Evolutionary conservation across 1,139 yeast species (phyloP).

Genomic region (Yamadazyma songkhlaensis): DNA sequence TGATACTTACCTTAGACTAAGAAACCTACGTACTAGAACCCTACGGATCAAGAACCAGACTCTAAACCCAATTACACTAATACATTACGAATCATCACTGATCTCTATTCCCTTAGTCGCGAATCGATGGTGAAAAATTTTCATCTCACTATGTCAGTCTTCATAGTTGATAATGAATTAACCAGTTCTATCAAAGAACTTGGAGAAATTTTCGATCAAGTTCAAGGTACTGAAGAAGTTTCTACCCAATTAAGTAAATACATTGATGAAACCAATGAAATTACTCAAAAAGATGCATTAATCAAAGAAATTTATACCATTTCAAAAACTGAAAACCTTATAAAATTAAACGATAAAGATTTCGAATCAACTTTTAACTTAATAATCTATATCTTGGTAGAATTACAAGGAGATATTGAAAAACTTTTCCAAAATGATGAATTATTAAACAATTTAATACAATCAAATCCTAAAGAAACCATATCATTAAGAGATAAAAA

Average conservation of each 20-base stretch:
- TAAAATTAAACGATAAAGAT: slow-evolving; percentile 41
- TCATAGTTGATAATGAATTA: slow-evolving; percentile 46
- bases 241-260: slow-evolving; percentile 24
- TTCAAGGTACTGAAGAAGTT: slow-evolving; percentile 25
- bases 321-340: slow-evolving; percentile 25
- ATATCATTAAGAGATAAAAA: slow-evolving; percentile 48
- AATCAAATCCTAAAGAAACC: slow-evolving; percentile 35
- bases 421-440: slow-evolving; percentile 22
- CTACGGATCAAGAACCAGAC: no score
- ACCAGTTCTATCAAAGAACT: slow-evolving; percentile 42
- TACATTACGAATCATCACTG: no score
- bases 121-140: slow-evolving; percentile 8
- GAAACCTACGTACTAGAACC: no score
- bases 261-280: slow-evolving; percentile 20
- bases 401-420: slow-evolving; percentile 28
- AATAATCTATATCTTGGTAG: slow-evolving; percentile 33
- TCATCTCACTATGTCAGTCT: slow-evolving; percentile 35
- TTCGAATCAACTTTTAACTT: slow-evolving; percentile 47
- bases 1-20: no score
- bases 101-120: no score
- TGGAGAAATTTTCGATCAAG: slow-evolving; percentile 37
- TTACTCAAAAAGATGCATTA: slow-evolving; percentile 29
- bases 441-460: slow-evolving; percentile 30
- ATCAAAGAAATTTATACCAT: slow-evolving; percentile 25
- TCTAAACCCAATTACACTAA: no score